A percentile compares a stretch with the other conserved stretches of the same genome.
These are phyloP conservation scores for Pouteria campechiana DNA, from an alignment of 179 eudicot species.

Conservation along the genomic window DNA sequence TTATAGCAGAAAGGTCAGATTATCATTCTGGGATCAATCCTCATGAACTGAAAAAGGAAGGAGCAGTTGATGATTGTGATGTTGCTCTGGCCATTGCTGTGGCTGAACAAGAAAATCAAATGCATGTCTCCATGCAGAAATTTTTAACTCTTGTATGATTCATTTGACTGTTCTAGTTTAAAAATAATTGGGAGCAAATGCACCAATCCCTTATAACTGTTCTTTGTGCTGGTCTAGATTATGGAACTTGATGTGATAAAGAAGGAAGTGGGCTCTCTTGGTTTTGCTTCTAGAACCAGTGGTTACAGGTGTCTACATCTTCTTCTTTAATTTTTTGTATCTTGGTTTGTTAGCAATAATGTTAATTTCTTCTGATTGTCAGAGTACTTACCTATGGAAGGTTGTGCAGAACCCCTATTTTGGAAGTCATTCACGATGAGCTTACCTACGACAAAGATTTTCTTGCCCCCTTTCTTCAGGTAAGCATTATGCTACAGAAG, in stretches of 20 bases:
- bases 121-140: constrained; percentile 38
- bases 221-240: constrained; percentile 30
- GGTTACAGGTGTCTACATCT: constrained; percentile 48
- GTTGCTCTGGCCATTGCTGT: constrained; percentile 41
- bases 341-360: no score
- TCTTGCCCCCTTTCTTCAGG: constrained; percentile 70
- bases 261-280: constrained; percentile 47
- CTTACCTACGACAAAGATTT: constrained; percentile 50
- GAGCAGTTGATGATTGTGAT: constrained; percentile 11
- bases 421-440: constrained; percentile 72
- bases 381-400: no score
- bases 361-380: no score
- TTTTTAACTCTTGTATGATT: constrained; percentile 52
- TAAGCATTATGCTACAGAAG: no score
- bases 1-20: constrained; percentile 26
- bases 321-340: constrained; percentile 1
- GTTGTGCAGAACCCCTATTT: constrained; percentile 54
- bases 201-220: neutral
- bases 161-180: neutral
- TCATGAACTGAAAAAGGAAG: no score
- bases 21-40: constrained; percentile 5
- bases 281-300: constrained; percentile 71
- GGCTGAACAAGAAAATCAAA: constrained; percentile 45
- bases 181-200: neutral
- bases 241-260: constrained; percentile 66